Evolutionary conservation across 257 asterid genomes (phyloP).

Genomic region (Rhazya stricta): DNA sequence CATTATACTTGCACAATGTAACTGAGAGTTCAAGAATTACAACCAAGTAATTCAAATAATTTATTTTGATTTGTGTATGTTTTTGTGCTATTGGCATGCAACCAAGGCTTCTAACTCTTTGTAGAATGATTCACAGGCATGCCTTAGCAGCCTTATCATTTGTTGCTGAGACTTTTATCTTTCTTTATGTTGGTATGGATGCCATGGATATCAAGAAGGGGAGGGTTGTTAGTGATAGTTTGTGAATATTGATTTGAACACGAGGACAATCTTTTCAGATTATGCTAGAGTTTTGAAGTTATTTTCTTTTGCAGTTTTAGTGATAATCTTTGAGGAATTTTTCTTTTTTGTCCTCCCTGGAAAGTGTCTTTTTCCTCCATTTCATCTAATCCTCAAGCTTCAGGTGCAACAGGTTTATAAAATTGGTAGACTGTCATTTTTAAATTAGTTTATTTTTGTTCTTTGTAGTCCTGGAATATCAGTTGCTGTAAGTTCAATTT

Average conservation of each 20-base stretch:
- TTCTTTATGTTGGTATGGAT: slow-evolving; percentile 49
- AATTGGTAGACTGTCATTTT: background rate
- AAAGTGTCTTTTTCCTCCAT: background rate
- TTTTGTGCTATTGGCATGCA: background rate
- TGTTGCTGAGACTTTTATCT: slow-evolving; percentile 41
- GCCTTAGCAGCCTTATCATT: slow-evolving; percentile 38
- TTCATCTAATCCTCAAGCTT: background rate
- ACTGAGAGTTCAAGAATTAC: slow-evolving; percentile 42
- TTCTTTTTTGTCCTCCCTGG: background rate
- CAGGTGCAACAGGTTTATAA: background rate
- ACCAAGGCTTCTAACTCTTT: background rate
- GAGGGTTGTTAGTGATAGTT: slow-evolving; percentile 34
- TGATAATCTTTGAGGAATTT: background rate
- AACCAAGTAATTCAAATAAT: slow-evolving; percentile 25
- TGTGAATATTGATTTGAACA: background rate
- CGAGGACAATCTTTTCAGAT: background rate
- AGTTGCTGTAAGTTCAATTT: slow-evolving; percentile 31
- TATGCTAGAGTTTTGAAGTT: background rate
- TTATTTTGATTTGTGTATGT: background rate
- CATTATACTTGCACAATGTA: slow-evolving; percentile 49
- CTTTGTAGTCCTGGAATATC: slow-evolving; percentile 35
- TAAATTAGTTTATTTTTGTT: background rate
- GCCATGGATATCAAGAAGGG: slow-evolving; percentile 45
- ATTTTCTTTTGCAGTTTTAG: background rate
- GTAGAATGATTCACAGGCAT: slow-evolving; percentile 26